phyloP scores from a whole-genome alignment of 148 eudicot species.

The Rhododendron vialii region DNA sequence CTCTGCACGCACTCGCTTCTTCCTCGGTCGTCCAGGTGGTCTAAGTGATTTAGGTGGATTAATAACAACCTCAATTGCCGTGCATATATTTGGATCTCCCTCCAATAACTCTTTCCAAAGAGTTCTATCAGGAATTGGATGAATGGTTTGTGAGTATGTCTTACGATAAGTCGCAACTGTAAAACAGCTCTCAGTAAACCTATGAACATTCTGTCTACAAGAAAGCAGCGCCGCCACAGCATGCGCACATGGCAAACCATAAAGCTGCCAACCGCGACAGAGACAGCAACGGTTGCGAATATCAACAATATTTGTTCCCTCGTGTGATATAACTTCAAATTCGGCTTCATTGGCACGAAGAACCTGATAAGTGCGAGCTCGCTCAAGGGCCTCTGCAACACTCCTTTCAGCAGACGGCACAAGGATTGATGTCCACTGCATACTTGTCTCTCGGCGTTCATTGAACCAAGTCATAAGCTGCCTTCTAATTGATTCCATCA shows the following conservation, averaged over 20 bases:
- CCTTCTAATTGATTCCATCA: constrained; percentile 53
- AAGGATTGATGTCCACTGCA: constrained; percentile 51
- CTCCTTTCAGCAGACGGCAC: constrained; percentile 49
- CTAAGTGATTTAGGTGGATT: constrained; percentile 55
- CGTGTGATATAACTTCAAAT: constrained; percentile 49
- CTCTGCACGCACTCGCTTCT: constrained; percentile 52
- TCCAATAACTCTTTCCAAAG: constrained; percentile 40
- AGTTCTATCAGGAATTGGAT: constrained; percentile 51
- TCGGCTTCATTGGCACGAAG: constrained; percentile 59
- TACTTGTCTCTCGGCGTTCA: constrained; percentile 54
- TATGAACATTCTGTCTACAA: constrained; percentile 51
- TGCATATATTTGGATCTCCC: constrained; percentile 22
- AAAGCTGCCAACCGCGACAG: constrained; percentile 56
- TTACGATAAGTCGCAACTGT: constrained; percentile 52
- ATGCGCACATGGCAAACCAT: constrained; percentile 60
- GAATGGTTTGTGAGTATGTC: constrained; percentile 52
- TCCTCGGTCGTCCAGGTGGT: constrained; percentile 58
- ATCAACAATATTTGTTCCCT: constrained; percentile 48
- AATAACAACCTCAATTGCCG: constrained; percentile 24
- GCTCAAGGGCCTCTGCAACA: constrained; percentile 50
- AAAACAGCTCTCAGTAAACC: constrained; percentile 55
- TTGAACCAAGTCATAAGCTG: constrained; percentile 68
- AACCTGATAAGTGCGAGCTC: constrained; percentile 46
- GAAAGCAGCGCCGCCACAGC: constrained; percentile 53
- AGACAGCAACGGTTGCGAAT: constrained; percentile 47